phyloP scores from a whole-genome alignment of 78 protist genomes.

The Dictyostelium citrinum region DNA sequence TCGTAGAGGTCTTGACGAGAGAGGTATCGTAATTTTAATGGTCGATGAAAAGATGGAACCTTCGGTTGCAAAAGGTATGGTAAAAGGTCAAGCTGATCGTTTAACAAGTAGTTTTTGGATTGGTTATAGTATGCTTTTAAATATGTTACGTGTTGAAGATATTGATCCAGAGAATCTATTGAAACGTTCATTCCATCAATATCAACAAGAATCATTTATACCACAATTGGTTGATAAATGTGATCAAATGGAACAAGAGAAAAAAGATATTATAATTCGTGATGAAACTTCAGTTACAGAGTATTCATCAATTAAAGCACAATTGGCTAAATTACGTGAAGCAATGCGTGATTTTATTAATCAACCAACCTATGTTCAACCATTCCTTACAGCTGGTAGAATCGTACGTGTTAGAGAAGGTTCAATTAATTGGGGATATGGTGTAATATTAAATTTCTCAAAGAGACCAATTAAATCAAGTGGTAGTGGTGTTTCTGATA shows the following conservation, averaged over 20 bases:
- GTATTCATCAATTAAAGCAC: constrained; percentile 27
- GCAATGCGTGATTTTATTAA: constrained; percentile 65
- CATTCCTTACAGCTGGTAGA: constrained; percentile 92
- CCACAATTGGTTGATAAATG: constrained; percentile 77
- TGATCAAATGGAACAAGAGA: constrained; percentile 47
- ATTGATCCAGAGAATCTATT: constrained; percentile 88
- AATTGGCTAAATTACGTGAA: constrained; percentile 25
- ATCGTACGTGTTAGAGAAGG: constrained; percentile 78
- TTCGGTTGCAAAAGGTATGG: constrained; percentile 82
- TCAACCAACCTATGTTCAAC: constrained; percentile 80
- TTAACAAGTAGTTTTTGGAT: constrained; percentile 93
- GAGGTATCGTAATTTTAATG: constrained; percentile 95
- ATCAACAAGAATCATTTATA: constrained; percentile 80
- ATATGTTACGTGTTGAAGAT: constrained; percentile 93
- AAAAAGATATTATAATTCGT: constrained; percentile 2
- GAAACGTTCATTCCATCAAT: constrained; percentile 90
- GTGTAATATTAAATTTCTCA: constrained; percentile 86
- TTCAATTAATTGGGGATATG: constrained; percentile 90
- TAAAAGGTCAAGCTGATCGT: constrained; percentile 92
- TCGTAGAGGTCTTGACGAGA: constrained; percentile 95
- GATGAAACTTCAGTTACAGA: constrained; percentile 43
- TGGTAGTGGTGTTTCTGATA: constrained; percentile 49
- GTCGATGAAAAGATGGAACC: constrained; percentile 93
- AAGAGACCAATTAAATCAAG: constrained; percentile 5
- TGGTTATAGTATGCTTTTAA: constrained; percentile 95